These are phyloP conservation scores for Gomphus bonarii DNA, from an alignment of 1,284 basidiomycete genomes.

Conservation along the genomic window DNA sequence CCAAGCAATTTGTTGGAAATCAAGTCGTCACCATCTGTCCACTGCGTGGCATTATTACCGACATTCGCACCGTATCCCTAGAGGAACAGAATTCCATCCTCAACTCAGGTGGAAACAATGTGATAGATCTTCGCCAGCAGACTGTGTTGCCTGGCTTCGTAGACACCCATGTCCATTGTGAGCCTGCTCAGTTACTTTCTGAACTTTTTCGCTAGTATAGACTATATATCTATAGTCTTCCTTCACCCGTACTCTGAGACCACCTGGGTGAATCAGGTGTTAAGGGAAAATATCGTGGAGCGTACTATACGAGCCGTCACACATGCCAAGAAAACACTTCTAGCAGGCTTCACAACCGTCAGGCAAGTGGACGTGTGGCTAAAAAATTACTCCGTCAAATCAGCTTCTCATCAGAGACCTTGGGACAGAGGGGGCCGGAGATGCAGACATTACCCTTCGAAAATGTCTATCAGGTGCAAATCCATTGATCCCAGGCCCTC, in stretches of 20 bases:
- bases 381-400: slow-evolving; percentile 5
- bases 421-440: slow-evolving; percentile 55
- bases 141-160: slow-evolving; percentile 56
- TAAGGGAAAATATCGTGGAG: slow-evolving; percentile 43
- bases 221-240: slow-evolving; percentile 33
- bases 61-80: slow-evolving; percentile 18
- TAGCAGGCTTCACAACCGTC: slow-evolving; percentile 61
- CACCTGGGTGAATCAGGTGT: slow-evolving; percentile 53
- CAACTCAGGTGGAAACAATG: slow-evolving; percentile 5
- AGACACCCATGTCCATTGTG: slow-evolving; percentile 58
- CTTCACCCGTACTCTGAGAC: slow-evolving; percentile 52
- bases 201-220: not conserved
- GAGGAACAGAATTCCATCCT: not conserved
- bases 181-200: slow-evolving; percentile 18
- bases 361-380: slow-evolving; percentile 28
- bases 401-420: slow-evolving; percentile 34
- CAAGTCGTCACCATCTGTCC: slow-evolving; percentile 31
- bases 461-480: slow-evolving; percentile 43
- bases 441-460: slow-evolving; percentile 50
- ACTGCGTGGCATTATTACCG: slow-evolving; percentile 26
- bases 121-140: slow-evolving; percentile 39
- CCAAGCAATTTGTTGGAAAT: slow-evolving; percentile 24
- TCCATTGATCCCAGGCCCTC: slow-evolving; percentile 48
- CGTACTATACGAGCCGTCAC: slow-evolving; percentile 49
- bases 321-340: slow-evolving; percentile 47